phyloP scores from a whole-genome alignment of 352 stramenopile species.

The Pythium sp. region DNA sequence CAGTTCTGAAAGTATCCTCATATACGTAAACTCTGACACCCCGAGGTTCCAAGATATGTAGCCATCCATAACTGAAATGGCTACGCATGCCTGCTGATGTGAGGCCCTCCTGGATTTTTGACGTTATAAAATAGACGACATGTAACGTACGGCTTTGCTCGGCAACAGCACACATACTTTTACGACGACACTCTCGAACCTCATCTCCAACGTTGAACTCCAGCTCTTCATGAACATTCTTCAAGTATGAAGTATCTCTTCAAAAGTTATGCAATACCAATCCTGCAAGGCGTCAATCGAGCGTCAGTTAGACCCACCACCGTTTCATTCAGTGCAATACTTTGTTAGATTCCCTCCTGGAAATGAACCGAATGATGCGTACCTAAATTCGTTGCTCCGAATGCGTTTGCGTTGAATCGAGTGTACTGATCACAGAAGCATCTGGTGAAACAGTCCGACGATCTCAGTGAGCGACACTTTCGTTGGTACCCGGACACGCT shows the following conservation, averaged over 20 bases:
- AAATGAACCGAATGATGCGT: no score
- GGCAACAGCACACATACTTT: background rate
- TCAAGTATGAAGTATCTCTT: background rate
- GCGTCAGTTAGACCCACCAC: no score
- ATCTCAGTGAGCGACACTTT: slow-evolving; percentile 7
- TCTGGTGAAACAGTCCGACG: background rate
- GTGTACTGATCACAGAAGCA: background rate
- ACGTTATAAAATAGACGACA: background rate
- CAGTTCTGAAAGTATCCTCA: background rate
- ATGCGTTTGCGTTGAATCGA: no score
- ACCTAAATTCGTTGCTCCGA: no score
- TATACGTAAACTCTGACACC: background rate
- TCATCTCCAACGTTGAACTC: background rate
- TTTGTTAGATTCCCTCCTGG: no score
- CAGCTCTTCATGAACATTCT: background rate
- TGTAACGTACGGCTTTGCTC: background rate
- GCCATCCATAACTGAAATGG: background rate
- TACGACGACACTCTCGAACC: background rate
- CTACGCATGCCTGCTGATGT: background rate
- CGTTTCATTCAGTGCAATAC: no score
- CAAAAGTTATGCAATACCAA: background rate
- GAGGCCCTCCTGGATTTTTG: background rate
- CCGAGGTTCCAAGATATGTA: background rate
- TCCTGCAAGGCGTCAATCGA: background rate
- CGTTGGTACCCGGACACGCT: background rate